Conservation (phyloP, 129 eudicot species). For the Escallonia herrerae region DNA sequence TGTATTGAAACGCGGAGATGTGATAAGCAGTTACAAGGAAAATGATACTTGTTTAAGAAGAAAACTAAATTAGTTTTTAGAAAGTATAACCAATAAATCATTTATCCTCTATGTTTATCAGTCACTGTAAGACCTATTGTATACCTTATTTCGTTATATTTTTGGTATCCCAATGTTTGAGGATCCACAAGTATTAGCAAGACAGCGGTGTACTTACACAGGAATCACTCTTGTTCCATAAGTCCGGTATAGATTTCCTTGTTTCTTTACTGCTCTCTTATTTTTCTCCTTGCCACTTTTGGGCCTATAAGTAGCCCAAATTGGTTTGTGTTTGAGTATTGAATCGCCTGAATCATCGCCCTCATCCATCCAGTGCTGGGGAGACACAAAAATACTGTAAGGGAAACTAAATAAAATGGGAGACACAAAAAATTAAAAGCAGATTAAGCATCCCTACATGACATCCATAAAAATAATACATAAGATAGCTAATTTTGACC, state of each 20-base stretch:
- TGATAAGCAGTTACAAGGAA: neutral
- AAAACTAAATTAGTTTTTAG: neutral
- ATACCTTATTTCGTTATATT: neutral
- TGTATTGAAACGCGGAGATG: neutral
- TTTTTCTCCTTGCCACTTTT: slow-evolving; percentile 41
- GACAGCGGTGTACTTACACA: slow-evolving; percentile 51
- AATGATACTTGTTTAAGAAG: neutral
- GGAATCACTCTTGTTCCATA: slow-evolving; percentile 99
- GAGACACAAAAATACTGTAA: slow-evolving; percentile 11
- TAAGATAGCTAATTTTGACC: slow-evolving; percentile 11
- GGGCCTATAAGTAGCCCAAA: slow-evolving; percentile 51
- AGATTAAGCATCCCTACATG: neutral
- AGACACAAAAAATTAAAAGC: neutral
- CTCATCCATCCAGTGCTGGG: slow-evolving; percentile 83
- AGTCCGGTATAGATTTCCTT: slow-evolving; percentile 77
- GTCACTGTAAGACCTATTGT: neutral
- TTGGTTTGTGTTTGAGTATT: slow-evolving; percentile 76
- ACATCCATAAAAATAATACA: neutral
- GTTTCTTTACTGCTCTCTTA: slow-evolving; percentile 27
- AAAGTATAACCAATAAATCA: neutral
- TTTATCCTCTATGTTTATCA: neutral
- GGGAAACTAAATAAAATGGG: neutral
- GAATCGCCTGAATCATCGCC: slow-evolving; percentile 61
- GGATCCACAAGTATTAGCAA: neutral
- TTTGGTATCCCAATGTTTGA: neutral